Evolutionary conservation across 495 filamentous ascomycete genomes (phyloP).

Genomic region (Hypomontagnella monticulosa): DNA sequence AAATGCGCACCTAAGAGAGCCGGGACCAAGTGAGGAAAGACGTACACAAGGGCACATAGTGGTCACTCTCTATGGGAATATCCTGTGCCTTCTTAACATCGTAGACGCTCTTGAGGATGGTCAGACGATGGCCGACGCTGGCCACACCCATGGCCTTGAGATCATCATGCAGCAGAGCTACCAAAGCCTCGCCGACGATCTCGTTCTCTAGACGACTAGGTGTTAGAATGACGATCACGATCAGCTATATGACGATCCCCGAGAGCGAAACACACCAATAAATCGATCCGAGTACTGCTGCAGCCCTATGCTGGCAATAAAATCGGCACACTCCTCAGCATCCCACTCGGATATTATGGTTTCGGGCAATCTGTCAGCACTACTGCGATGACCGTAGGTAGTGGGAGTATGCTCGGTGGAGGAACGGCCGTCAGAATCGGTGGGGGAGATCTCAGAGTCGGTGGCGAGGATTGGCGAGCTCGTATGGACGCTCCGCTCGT

Average conservation of each 20-base stretch:
- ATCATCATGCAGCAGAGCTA: constrained; percentile 90
- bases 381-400: constrained; percentile 75
- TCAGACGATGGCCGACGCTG: constrained; percentile 93
- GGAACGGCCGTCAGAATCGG: constrained; percentile 75
- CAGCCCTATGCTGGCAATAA: constrained; percentile 79
- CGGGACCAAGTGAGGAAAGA: constrained; percentile 22
- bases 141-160: constrained; percentile 92
- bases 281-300: constrained; percentile 85
- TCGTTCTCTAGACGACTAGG: constrained; percentile 74
- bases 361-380: constrained; percentile 73
- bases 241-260: constrained; percentile 6
- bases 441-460: constrained; percentile 82
- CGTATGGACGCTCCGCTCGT: constrained; percentile 79
- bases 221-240: constrained; percentile 46
- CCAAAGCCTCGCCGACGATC: constrained; percentile 89
- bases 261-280: constrained; percentile 66
- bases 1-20: constrained; percentile 1
- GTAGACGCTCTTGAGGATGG: constrained; percentile 93
- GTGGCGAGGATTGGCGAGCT: constrained; percentile 77
- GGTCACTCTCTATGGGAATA: constrained; percentile 87
- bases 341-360: constrained; percentile 90
- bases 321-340: constrained; percentile 86
- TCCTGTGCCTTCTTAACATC: constrained; percentile 93
- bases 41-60: constrained; percentile 94
- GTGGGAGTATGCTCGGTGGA: constrained; percentile 90